Evolutionary conservation across 2,329 filamentous ascomycete genomes (phyloP), one percentile per base, ranked within the genome.

Genomic region (Graphilbum fragrans): DNA sequence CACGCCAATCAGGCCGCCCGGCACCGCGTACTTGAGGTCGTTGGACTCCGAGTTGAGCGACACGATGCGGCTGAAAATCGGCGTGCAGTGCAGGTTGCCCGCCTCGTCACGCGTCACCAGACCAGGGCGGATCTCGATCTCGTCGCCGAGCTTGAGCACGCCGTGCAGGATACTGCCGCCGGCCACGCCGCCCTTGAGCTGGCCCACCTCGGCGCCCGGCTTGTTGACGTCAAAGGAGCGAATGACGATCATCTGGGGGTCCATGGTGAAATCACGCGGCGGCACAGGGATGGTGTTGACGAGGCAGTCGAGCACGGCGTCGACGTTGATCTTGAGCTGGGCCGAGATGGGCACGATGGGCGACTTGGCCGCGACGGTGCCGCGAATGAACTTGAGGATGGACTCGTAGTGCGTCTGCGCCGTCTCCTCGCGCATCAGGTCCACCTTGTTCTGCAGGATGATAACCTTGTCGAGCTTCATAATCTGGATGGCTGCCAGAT

Each of bases 391-490:
- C 66, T 96, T 96, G 56, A 93, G 74, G 52, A 98, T 98, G 2
- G 88, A 95, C 64, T 94, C 82, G 70, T 94, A 92, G 65, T 98
- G 92, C 58, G 90, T 78, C 57, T 86, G 77, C 38, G 93, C 92
- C 48, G 83, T 86, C 60, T 96, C 90, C 72, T 95, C 86, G 55
- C 87, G 78, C 87, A 98, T 96, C 53, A 98, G 67, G 61, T 98
- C 92, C 56, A 98, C 92, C 77, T 98, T 98, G 72, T 98, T 98
- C 67, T 98, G 92, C 45, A 98, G 77, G 58, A 98, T 96, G 62
- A 98, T 94, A 65, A 98, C 95, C 69, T 98, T 93, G 64, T 94
- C 87, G 50, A 98, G 78, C 74, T 98, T 98, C 92, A 98, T 98
- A 61, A 98, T 98, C 66, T 98, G 92, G 59, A 98, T 96, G 51